Evolutionary conservation across 768 basidiomycete genomes (phyloP).

Genomic region (Mycena amicta): DNA sequence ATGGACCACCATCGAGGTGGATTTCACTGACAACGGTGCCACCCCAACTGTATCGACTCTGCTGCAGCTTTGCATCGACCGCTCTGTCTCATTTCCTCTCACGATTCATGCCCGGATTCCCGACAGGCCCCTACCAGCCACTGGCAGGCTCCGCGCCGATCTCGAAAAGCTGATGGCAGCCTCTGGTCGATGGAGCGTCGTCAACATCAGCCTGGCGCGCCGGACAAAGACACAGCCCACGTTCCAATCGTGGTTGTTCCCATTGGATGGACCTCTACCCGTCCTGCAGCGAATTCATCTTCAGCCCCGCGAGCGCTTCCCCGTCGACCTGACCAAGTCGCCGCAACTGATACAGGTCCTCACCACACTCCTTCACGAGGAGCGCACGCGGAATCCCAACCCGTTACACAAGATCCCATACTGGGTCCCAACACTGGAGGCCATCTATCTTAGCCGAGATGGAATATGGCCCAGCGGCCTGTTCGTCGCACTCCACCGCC

Average conservation of each 20-base stretch:
- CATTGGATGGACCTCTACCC: neutral
- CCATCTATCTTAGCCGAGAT: too few relatives aligned
- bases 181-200: neutral
- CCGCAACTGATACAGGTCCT: neutral
- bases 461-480: neutral
- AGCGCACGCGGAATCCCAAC: neutral
- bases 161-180: neutral
- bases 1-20: neutral
- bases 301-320: neutral
- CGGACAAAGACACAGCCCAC: neutral
- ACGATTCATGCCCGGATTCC: neutral
- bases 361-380: neutral
- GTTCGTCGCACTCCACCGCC: neutral
- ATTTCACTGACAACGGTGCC: neutral
- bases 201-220: neutral
- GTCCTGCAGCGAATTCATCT: neutral
- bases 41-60: neutral
- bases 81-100: neutral
- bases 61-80: neutral
- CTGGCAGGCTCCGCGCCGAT: neutral
- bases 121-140: neutral
- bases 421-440: too few relatives aligned
- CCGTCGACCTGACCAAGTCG: neutral
- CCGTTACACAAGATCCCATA: too few relatives aligned
- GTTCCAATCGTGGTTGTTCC: neutral